phyloP scores from a whole-genome alignment of 306 rosid genomes.

The Lathyrus sativus region DNA sequence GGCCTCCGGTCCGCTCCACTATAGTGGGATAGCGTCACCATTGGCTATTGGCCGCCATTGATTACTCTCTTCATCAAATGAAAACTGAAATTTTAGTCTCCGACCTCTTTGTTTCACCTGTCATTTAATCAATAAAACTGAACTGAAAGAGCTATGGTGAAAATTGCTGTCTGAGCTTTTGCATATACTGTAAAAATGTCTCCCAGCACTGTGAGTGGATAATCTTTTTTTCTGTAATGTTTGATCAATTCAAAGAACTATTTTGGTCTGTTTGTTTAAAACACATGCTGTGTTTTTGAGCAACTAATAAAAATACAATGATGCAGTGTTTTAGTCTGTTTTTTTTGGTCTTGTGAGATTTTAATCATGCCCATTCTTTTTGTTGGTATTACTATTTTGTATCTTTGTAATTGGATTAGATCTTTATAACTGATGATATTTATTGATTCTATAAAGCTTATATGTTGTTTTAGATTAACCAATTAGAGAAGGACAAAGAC shows the following conservation, averaged over 20 bases:
- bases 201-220: no score
- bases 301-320: slow-evolving; percentile 22
- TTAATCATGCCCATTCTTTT: slow-evolving; percentile 19
- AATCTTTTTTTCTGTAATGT: no score
- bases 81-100: no score
- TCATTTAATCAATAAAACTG: no score
- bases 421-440: slow-evolving; percentile 10
- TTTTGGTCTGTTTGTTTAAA: background rate
- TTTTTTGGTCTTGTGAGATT: background rate
- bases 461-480: slow-evolving; percentile 76
- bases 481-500: slow-evolving; percentile 96
- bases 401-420: slow-evolving; percentile 8
- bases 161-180: no score
- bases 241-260: background rate
- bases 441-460: slow-evolving; percentile 41
- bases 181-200: no score
- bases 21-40: no score
- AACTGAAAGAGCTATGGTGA: no score
- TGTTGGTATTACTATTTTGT: slow-evolving; percentile 22
- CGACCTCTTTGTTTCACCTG: no score
- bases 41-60: no score
- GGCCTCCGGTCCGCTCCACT: no score
- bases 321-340: slow-evolving; percentile 15
- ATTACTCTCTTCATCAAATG: no score
- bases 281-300: background rate